Evolutionary conservation across 2,329 filamentous ascomycete genomes (phyloP).

Genomic region (Trichoderma harzianum): DNA sequence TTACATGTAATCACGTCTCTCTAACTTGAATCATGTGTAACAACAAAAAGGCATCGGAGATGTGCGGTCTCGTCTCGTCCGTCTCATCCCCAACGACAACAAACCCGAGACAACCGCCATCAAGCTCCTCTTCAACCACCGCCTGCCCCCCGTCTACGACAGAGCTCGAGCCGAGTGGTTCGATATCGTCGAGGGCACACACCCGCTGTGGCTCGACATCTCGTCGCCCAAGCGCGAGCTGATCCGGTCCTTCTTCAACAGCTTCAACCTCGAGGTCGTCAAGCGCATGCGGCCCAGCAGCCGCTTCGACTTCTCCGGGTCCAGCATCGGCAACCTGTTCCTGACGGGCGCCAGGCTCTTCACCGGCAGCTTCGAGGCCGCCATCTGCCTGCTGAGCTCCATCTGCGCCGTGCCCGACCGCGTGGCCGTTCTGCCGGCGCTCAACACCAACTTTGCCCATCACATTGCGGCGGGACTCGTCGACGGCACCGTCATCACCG

Average conservation of each 20-base stretch:
- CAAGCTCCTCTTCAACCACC: conserved; percentile 82
- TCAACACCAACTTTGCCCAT: conserved; percentile 93
- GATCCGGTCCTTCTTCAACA: conserved; percentile 72
- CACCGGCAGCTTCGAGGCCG: conserved; percentile 86
- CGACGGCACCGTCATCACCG: conserved; percentile 76
- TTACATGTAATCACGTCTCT: conserved; percentile 23
- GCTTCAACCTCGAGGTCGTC: conserved; percentile 72
- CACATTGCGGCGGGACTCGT: conserved; percentile 83
- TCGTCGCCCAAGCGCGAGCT: conserved; percentile 71
- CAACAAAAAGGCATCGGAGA: conserved; percentile 51
- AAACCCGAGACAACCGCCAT: conserved; percentile 69
- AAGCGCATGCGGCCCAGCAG: conserved; percentile 70
- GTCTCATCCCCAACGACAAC: conserved; percentile 70
- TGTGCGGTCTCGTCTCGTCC: conserved; percentile 65
- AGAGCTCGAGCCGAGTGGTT: conserved; percentile 79
- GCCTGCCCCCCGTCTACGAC: conserved; percentile 57
- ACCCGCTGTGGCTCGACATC: conserved; percentile 69
- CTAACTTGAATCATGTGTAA: neutral
- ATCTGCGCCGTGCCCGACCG: conserved; percentile 79
- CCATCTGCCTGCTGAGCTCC: conserved; percentile 83
- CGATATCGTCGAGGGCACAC: conserved; percentile 79
- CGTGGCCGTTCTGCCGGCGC: conserved; percentile 78
- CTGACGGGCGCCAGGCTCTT: conserved; percentile 84
- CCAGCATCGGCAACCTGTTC: conserved; percentile 76
- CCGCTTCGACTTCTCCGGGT: conserved; percentile 73